These are phyloP conservation scores for Debaryomyces udenii DNA, from an alignment of 1,139 yeast genomes.

Conservation along the genomic window DNA sequence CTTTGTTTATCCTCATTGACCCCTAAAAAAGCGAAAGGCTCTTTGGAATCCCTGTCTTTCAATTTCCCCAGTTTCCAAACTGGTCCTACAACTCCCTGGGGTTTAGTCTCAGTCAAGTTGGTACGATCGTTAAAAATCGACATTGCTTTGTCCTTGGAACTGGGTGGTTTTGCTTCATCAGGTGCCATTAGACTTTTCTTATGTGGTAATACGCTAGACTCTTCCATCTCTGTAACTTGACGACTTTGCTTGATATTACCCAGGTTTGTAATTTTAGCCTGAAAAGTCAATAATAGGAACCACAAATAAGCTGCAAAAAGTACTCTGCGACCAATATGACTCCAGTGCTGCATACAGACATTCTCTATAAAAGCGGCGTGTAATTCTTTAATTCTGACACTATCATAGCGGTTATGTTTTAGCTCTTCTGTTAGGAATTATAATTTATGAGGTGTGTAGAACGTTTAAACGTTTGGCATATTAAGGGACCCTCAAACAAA, in stretches of 20 bases:
- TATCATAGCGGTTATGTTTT: too few relatives aligned
- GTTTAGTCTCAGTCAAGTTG: not conserved
- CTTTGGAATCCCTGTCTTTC: too few relatives aligned
- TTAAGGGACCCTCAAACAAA: too few relatives aligned
- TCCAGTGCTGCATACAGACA: not conserved
- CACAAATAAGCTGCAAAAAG: slow-evolving; percentile 9
- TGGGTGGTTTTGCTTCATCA: not conserved
- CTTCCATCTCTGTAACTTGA: not conserved
- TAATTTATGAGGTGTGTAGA: too few relatives aligned
- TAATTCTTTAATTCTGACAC: too few relatives aligned
- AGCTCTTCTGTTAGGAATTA: too few relatives aligned
- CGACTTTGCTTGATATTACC: not conserved
- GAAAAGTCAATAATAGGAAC: not conserved
- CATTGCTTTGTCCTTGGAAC: not conserved
- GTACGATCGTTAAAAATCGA: slow-evolving; percentile 1
- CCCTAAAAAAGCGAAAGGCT: too few relatives aligned
- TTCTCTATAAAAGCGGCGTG: too few relatives aligned
- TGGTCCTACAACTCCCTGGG: too few relatives aligned
- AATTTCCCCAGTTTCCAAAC: too few relatives aligned
- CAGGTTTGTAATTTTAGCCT: not conserved
- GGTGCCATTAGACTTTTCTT: not conserved
- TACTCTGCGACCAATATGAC: not conserved
- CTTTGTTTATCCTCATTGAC: too few relatives aligned
- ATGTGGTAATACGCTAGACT: not conserved
- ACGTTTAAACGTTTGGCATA: too few relatives aligned